These are phyloP conservation scores for Microbotryum scabiosae DNA, from an alignment of 1,284 basidiomycete genomes.

Conservation along the genomic window DNA sequence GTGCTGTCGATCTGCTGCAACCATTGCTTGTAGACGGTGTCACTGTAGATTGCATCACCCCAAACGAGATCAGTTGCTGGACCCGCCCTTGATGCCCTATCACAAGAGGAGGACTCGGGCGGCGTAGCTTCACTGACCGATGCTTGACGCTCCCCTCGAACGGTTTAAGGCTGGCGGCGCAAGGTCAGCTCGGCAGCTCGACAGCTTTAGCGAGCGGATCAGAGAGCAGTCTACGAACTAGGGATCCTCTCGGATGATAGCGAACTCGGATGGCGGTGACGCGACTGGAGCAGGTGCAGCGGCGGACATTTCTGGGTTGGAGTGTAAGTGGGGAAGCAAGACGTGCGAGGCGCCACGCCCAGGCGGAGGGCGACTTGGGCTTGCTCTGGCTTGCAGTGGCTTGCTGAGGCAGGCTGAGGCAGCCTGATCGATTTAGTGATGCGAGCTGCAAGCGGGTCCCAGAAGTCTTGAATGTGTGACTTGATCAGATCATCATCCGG, in stretches of 20 bases:
- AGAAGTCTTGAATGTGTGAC: too few relatives aligned
- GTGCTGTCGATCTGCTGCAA: slow-evolving; percentile 60
- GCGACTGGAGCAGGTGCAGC: neutral
- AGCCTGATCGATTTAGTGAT: too few relatives aligned
- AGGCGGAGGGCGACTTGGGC: too few relatives aligned
- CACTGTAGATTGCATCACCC: slow-evolving; percentile 42
- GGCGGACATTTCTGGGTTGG: neutral
- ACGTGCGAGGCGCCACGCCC: too few relatives aligned
- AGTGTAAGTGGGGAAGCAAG: too few relatives aligned
- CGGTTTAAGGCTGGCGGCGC: slow-evolving; percentile 53
- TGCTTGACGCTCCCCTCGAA: slow-evolving; percentile 60
- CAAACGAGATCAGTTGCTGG: neutral
- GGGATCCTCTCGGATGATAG: slow-evolving; percentile 23
- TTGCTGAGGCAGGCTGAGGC: too few relatives aligned
- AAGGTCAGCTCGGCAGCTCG: slow-evolving; percentile 2
- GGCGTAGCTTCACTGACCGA: slow-evolving; percentile 11
- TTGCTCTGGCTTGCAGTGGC: too few relatives aligned
- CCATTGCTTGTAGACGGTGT: slow-evolving; percentile 63
- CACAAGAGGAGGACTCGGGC: too few relatives aligned
- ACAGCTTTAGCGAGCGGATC: neutral
- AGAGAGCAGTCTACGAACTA: slow-evolving; percentile 12
- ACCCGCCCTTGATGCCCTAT: too few relatives aligned
- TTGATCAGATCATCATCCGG: too few relatives aligned
- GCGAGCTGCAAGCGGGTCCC: too few relatives aligned
- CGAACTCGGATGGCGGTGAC: slow-evolving; percentile 6